Evolutionary conservation across 2,329 filamentous ascomycete genomes (phyloP), one percentile per base, ranked within the genome.

Genomic region (Ophiostoma australiae): DNA sequence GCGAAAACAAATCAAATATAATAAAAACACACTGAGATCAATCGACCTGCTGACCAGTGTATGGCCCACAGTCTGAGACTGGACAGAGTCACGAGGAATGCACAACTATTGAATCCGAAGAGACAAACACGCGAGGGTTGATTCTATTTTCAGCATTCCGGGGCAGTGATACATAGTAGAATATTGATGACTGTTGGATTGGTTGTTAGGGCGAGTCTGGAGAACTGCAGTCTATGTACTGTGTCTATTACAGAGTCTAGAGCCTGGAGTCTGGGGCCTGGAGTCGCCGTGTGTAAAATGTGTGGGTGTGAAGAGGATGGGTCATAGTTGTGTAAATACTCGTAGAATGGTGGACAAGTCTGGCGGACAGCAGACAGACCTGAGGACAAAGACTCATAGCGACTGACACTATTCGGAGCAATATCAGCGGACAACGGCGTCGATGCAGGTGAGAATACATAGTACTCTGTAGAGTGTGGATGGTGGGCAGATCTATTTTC

Each of bases 141-240:
- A 31, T 61, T 33, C 55, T 61, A 61, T 33, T 61, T 33, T 33
- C 55, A 33, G 55, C 55, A 61, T 61, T 61, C 55, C 55, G 55
- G 55, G 52, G 55, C 55, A 61, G 55, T 31, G 1, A 31, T n/a
- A n/a, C n/a, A 31, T 31, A 1, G 27, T 61, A 61, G 27, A 61
- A 61, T 61, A 61, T 61, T 61, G 55, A 61, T 61, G 55, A 33
- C 55, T 58, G 52, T 11, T 23, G 23, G 52, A 27, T 48, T 48
- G 44, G 44, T 48, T 48, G 7, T 48, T 48, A 58, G 52, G 23
- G 52, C 52, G 52, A 58, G 52, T 27, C 52, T 58, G 52, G n/a
- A 20, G 15, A n/a, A n/a, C 20, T 17, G 17, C 37, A n/a, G 44
- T 48, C 15, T n/a, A n/a, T n/a, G n/a, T n/a, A n/a, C n/a, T 31